Percentiles rank a stretch among this genome's conserved stretches.
Conservation (phyloP, 805 yeast genomes). For the Wickerhamomyces strasburgensis region DNA sequence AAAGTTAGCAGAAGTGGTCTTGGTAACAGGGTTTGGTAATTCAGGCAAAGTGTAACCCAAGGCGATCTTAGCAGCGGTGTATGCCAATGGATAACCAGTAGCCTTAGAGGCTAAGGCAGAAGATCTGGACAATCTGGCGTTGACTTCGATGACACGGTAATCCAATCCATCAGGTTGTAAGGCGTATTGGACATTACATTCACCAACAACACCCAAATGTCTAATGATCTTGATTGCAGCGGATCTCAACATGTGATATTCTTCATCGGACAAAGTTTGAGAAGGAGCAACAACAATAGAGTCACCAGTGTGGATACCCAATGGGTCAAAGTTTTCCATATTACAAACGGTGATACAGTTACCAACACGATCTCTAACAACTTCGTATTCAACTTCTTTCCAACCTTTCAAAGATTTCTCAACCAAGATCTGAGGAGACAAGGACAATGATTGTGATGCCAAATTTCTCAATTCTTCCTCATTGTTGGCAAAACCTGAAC, state of each 20-base stretch:
- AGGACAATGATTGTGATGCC: conserved; percentile 81
- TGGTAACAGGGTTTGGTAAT: conserved; percentile 93
- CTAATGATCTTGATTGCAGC: conserved; percentile 97
- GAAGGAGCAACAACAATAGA: conserved; percentile 99
- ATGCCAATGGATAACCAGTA: conserved; percentile 97
- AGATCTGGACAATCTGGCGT: conserved; percentile 94
- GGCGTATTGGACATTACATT: conserved; percentile 97
- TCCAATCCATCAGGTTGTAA: conserved; percentile 94
- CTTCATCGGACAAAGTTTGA: conserved; percentile 94
- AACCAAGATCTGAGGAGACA: conserved; percentile 92
- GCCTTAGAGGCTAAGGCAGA: conserved; percentile 98
- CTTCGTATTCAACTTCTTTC: conserved; percentile 99
- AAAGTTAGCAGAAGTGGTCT: conserved; percentile 92
- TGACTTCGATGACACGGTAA: conserved; percentile 94
- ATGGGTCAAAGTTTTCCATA: conserved; percentile 98
- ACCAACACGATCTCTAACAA: conserved; percentile 91
- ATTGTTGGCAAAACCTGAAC: conserved; percentile 93
- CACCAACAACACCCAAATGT: conserved; percentile 98
- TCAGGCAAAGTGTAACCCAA: conserved; percentile 93
- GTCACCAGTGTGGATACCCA: conserved; percentile 98
- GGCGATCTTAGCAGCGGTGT: conserved; percentile 97
- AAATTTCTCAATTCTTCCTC: conserved; percentile 78
- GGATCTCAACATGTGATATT: conserved; percentile 94
- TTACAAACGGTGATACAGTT: conserved; percentile 98
- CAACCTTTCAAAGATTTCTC: conserved; percentile 98